A percentile compares a stretch with the other conserved stretches of the same genome.
Evolutionary conservation across 2,329 filamentous ascomycete species (phyloP).

Genomic region (Alternaria hordeiaustralica): DNA sequence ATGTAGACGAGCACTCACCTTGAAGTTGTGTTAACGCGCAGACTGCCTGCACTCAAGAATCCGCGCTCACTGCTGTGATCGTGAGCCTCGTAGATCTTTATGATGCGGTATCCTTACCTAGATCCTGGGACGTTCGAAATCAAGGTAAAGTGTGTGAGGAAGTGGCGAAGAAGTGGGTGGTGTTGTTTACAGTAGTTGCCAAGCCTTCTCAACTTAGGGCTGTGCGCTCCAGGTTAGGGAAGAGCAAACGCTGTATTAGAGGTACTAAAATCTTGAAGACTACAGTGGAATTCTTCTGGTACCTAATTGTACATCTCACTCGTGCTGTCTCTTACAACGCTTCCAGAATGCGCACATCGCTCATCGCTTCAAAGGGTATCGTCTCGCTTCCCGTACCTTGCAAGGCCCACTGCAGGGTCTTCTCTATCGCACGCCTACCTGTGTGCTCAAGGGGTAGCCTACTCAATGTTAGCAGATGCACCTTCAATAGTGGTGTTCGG

Average conservation of each 20-base stretch:
- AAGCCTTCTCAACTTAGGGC: background rate
- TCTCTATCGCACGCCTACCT: constrained; percentile 52
- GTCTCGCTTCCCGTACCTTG: constrained; percentile 19
- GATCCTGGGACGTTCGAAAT: background rate
- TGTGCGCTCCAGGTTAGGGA: background rate
- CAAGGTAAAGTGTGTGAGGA: background rate
- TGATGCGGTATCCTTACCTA: background rate
- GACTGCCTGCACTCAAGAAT: background rate
- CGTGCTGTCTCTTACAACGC: constrained; percentile 8
- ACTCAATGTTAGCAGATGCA: background rate
- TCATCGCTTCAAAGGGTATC: constrained; percentile 28
- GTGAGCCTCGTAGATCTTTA: background rate
- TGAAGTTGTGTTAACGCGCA: background rate
- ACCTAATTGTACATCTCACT: background rate
- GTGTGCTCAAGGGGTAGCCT: constrained; percentile 54
- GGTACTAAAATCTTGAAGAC: background rate
- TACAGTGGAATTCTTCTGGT: background rate
- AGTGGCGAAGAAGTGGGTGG: background rate
- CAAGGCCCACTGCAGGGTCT: constrained; percentile 44
- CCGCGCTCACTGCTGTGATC: background rate
- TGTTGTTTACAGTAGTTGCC: background rate
- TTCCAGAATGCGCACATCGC: constrained; percentile 27
- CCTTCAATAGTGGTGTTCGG: background rate
- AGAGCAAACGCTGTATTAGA: background rate
- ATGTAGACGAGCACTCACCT: background rate